Evolutionary conservation across 2,329 filamentous ascomycete genomes (phyloP).

Genomic region (Conoideocrella luteorostrata): DNA sequence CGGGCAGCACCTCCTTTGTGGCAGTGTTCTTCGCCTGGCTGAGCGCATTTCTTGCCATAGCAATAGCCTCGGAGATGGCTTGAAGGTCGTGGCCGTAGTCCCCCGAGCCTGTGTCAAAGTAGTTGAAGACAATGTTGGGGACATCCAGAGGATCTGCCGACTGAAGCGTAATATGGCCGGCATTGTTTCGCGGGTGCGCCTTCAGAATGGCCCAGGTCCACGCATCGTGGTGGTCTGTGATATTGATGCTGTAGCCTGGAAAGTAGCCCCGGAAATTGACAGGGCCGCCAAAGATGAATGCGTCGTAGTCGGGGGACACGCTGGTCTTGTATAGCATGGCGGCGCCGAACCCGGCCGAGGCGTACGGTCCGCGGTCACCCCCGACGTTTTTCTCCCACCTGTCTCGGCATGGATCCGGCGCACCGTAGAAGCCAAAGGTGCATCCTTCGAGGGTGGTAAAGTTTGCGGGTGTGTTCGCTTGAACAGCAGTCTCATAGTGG

Average conservation of each 20-base stretch:
- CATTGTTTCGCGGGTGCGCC: constrained; percentile 54
- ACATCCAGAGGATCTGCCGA: constrained; percentile 57
- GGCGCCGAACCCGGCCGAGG: constrained; percentile 16
- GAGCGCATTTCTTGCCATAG: constrained; percentile 40
- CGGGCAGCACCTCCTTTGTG: constrained; percentile 24
- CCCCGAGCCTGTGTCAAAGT: constrained; percentile 44
- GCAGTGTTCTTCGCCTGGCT: constrained; percentile 9
- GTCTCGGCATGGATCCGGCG: constrained; percentile 28
- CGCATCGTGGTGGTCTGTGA: constrained; percentile 24
- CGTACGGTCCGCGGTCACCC: constrained; percentile 16
- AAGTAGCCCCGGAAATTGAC: constrained; percentile 22
- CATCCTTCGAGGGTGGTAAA: constrained; percentile 15
- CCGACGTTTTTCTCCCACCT: constrained; percentile 18
- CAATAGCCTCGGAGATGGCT: constrained; percentile 49
- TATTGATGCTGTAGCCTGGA: constrained; percentile 17
- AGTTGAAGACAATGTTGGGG: constrained; percentile 58
- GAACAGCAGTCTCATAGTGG: constrained; percentile 21
- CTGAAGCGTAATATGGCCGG: constrained; percentile 54
- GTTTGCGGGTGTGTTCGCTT: constrained; percentile 10
- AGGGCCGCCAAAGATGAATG: constrained; percentile 24
- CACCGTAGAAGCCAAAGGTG: constrained; percentile 21
- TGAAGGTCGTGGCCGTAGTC: constrained; percentile 43
- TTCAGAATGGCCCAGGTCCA: constrained; percentile 41
- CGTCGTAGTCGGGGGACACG: constrained; percentile 20
- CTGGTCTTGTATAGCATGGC: constrained; percentile 21